Evolutionary conservation across 1,284 basidiomycete genomes (phyloP), one percentile per base, ranked within the genome.

Genomic region (Omphalotus olearius): DNA sequence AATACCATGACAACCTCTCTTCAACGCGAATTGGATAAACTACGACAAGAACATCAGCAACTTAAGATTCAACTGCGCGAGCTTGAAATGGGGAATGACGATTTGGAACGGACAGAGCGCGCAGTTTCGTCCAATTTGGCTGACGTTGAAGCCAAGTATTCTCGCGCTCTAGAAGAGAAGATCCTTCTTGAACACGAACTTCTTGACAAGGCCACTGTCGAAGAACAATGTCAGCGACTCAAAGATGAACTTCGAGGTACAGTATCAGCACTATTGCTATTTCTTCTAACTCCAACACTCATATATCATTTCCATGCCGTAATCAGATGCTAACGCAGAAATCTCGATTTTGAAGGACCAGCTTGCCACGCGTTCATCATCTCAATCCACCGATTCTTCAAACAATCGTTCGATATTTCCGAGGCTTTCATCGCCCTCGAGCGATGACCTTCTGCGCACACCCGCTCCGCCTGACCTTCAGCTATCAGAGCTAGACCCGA

Each of bases 111-210:
- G 58, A 94, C 88, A 65, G 93, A 95, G 63, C 82, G 93, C 18
- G 93, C 93, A 48, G 91, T 96, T 26, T 85, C 88, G 2, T 95
- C 93, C 30, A 95, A 91, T 59, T 73, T 98, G 53, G 85, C 88
- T 1, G 97, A 99, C 68, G 78, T 93, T 64, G 96, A 99, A 71
- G 76, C 80, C 57, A 93, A 88, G 65, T 98, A 98, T 72, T 86
- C 93, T 58, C 82, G 85, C 54, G 89, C 90, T 1, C 76, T 99
- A 46, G 97, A 99, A 69, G 92, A 98, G 72, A 98, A 98, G 69
- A 98, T 97, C 45, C 71, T 99, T 41, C 77, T 99, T 30, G 97
- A 99, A 67, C 93, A 98, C 60, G 97, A 99, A 65, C 74, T 99
- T n/a, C 73, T 98, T 40, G 88, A 89, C 67, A 96, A 95, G 69